Evolutionary conservation across 495 filamentous ascomycete genomes (phyloP), one percentile per base, ranked within the genome.

Genomic region (Lineolata rhizophorae): DNA sequence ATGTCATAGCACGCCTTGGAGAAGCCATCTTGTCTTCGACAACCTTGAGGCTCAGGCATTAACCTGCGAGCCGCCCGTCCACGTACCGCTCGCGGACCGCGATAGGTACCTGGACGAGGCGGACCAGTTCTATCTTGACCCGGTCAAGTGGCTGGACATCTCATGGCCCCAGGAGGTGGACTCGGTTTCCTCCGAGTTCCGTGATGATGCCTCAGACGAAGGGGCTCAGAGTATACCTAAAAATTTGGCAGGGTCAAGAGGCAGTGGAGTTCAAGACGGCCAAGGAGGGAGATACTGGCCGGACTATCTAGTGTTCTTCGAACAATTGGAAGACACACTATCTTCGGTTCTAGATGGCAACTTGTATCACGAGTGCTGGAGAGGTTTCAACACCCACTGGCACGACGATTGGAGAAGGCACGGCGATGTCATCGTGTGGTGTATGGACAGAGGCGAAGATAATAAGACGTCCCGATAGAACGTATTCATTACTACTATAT

Each of bases 1-100:
- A 11, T 97, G 87, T 53, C 90, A 97, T 58, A 77, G 76, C 41
- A 94, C 84, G 5, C 85, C 87, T n/a, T 97, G 87, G 90, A 76
- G 81, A 35, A 78, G 73, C 4, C 80, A 84, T 45, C 62, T 95
- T 20, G 60, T 84, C 24, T 64, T 80, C 43, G 65, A 79, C 1
- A 53, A 55, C 27, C 70, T 92, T 18, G 54, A 70, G 34, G 81
- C 82, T 2, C 84, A 85, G 67, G 85, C 87, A 0, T 59, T 95
- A 8, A 75, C 75, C 5, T 97, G 87, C 51, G 83, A 94, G 40
- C 87, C 90, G 11, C 87, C 90, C 0, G 43, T 97, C 29, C 51
- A 67, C 30, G 57, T 82, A 2, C 61, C 57, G 5, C 34, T 50
- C 1, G 57, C 67, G 32, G 47, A 68, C 37, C 67, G 78, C 27